phyloP scores from a whole-genome alignment of 108 stramenopile genomes.

The Schizochytrium sp. region DNA sequence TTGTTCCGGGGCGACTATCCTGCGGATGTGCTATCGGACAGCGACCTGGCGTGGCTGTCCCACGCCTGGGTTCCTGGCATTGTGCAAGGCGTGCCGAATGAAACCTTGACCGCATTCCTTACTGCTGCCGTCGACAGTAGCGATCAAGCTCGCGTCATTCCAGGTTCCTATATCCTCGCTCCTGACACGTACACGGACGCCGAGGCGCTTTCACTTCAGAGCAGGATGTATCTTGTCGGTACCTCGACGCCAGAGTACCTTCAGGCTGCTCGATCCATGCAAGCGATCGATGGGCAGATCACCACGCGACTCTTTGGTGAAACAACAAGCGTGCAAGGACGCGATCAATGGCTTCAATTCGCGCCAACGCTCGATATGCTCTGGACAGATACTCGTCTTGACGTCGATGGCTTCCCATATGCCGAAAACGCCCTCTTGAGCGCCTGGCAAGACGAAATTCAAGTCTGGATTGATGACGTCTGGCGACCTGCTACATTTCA shows the following conservation, averaged over 20 bases:
- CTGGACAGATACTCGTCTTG: not conserved
- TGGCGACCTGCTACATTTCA: not conserved
- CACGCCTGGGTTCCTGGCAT: not conserved
- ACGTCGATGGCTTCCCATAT: not conserved
- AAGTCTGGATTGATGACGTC: not conserved
- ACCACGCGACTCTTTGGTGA: not conserved
- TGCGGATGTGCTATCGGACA: not conserved
- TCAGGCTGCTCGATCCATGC: not conserved
- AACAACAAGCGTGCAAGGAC: not conserved
- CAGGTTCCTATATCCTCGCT: not conserved
- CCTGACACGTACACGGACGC: not conserved
- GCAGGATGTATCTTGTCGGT: not conserved
- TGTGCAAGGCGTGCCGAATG: not conserved
- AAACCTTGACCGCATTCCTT: not conserved
- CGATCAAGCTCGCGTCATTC: not conserved
- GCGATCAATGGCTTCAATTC: not conserved
- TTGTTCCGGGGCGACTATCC: not conserved
- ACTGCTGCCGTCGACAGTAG: not conserved
- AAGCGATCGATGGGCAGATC: not conserved
- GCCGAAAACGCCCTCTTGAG: not conserved
- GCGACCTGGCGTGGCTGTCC: not conserved
- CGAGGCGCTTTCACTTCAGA: not conserved
- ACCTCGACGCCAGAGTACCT: not conserved
- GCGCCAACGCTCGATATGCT: not conserved
- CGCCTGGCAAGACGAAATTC: not conserved